These are phyloP conservation scores for Pleurotus citrinopileatus DNA, from an alignment of 768 basidiomycete genomes.

Conservation along the genomic window DNA sequence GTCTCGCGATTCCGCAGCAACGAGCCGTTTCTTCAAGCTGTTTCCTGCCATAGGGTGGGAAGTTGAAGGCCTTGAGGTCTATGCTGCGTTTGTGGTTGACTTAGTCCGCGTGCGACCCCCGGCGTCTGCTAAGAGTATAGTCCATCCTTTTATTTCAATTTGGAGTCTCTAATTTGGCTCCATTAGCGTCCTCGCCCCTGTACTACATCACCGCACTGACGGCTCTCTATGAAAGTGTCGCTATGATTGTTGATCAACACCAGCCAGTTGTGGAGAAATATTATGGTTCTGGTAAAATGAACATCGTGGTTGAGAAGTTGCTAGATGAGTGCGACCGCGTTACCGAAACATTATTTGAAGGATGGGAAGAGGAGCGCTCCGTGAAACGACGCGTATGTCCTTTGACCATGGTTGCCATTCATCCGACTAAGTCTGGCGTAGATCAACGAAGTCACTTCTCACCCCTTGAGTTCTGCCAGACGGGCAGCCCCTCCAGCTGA, in stretches of 20 bases:
- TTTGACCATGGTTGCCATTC: background rate
- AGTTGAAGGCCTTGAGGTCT: constrained; percentile 84
- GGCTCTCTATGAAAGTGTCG: constrained; percentile 91
- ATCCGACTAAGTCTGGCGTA: background rate
- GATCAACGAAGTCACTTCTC: constrained; percentile 1
- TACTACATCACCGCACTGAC: constrained; percentile 92
- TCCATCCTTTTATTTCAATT: background rate
- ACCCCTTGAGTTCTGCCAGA: constrained; percentile 24
- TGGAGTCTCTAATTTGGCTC: constrained; percentile 11
- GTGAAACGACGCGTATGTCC: constrained; percentile 71
- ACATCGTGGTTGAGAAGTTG: constrained; percentile 67
- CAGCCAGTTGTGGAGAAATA: constrained; percentile 98
- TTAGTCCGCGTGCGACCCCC: constrained; percentile 79
- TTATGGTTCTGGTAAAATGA: constrained; percentile 90
- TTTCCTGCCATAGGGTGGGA: constrained; percentile 97
- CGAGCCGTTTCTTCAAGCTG: constrained; percentile 93
- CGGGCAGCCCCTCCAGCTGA: constrained; percentile 32
- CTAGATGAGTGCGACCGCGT: constrained; percentile 87
- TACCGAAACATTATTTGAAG: constrained; percentile 66
- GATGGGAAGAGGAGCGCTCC: constrained; percentile 90
- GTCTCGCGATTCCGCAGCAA: constrained; percentile 79
- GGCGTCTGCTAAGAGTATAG: constrained; percentile 77
- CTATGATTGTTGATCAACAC: constrained; percentile 95
- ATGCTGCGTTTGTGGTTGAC: constrained; percentile 90
- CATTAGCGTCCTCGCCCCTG: constrained; percentile 81